These are phyloP conservation scores for Moesziomyces globuligerus DNA, from an alignment of 1,284 basidiomycete species.

Conservation along the genomic window DNA sequence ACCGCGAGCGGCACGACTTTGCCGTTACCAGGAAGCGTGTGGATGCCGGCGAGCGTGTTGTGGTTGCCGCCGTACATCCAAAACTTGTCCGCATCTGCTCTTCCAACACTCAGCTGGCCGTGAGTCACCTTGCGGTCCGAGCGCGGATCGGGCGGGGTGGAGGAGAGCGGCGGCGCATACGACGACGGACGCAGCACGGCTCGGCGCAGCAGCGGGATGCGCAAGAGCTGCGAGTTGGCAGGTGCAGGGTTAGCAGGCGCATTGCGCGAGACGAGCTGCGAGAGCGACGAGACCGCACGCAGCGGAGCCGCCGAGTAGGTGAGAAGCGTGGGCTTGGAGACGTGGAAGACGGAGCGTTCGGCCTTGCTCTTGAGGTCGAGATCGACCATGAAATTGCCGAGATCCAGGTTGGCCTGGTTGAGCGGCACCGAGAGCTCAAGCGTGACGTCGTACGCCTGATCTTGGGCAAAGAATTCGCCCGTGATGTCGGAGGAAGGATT, in stretches of 20 bases:
- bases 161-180: conserved; percentile 26
- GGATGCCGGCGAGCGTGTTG: conserved; percentile 31
- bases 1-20: conserved; percentile 17
- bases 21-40: conserved; percentile 21
- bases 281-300: conserved; percentile 32
- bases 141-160: conserved; percentile 17
- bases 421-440: conserved; percentile 62
- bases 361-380: conserved; percentile 47
- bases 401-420: conserved; percentile 59
- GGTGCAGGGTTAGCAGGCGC: conserved; percentile 18
- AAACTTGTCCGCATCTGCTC: conserved; percentile 51
- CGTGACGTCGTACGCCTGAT: conserved; percentile 64
- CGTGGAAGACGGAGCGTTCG: conserved; percentile 29
- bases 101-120: conserved; percentile 46
- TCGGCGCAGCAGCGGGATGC: conserved; percentile 50
- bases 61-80: conserved; percentile 56
- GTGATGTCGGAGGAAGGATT: conserved; percentile 18
- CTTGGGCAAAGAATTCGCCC: conserved; percentile 52
- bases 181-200: conserved; percentile 47
- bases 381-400: conserved; percentile 64
- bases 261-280: conserved; percentile 47
- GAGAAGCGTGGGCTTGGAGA: conserved; percentile 47
- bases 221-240: conserved; percentile 47
- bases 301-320: conserved; percentile 43
- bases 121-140: conserved; percentile 44